Evolutionary conservation across 345 rosid genomes (phyloP), one percentile per base, ranked within the genome.

Genomic region (Erucastrum elatum): DNA sequence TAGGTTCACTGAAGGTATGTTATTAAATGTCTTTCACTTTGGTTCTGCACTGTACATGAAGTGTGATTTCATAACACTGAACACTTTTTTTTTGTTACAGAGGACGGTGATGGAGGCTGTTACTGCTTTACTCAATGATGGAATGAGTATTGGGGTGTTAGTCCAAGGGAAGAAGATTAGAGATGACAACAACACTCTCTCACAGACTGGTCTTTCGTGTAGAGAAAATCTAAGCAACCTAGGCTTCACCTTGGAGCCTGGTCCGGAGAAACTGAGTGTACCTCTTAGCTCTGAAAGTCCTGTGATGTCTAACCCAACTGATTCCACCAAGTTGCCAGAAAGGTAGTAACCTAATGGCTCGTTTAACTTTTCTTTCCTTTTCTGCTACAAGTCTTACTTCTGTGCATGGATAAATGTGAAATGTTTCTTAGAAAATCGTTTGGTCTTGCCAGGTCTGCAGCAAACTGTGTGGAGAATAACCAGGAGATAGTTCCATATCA

Each of bases 221-320:
- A 75, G 83, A 75, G 91, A 91, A 44, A 90, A 87, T 74, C 83
- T 87, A 44, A 87, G 87, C 74, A 75, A 87, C 41, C 83, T 96
- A 64, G 96, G 92, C 75, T 96, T 96, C 85, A 82, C 90, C 69
- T 75, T 96, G 84, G 99, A 96, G 83, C 94, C 99, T 71, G 80
- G 59, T 66, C 63, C 78, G 1, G 71, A 77, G 16, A 85, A 81
- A 77, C 69, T 82, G 66, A 78, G 79, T 62, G 76, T 84, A 61
- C 77, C 85, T 46, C 63, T 85, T 59, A 81, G 80, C 84, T 70
- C 83, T 8, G 91, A 87, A 79, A 83, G 78, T 79, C 85, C 76
- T 77, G 74, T 84, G 1, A 75, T 77, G 46, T 37, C 80, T 58
- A 55, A 84, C 72, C 82, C 87, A 37, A 74, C 77, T 71, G 83